A percentile compares a stretch with the other conserved stretches of the same genome.
Conservation (phyloP, 2,329 filamentous ascomycete genomes). For the Colletotrichum echinochloae region DNA sequence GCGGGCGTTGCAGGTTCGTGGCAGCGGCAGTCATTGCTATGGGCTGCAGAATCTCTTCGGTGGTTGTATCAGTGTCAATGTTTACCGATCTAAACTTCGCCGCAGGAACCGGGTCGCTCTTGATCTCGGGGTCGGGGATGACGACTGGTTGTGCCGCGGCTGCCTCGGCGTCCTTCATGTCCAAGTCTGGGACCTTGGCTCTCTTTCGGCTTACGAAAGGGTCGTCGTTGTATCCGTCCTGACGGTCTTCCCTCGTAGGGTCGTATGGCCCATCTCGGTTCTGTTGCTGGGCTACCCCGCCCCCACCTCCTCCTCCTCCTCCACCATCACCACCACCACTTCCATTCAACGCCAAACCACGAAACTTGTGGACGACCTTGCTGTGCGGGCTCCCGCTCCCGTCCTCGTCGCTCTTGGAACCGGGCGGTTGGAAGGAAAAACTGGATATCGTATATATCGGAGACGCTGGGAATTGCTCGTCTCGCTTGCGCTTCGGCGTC, state of each 20-base stretch:
- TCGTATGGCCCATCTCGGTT: slow-evolving; percentile 30
- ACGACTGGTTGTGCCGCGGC: slow-evolving; percentile 38
- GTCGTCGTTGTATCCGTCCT: slow-evolving; percentile 46
- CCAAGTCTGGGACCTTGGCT: slow-evolving; percentile 49
- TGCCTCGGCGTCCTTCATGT: slow-evolving; percentile 47
- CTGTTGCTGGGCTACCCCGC: slow-evolving; percentile 53
- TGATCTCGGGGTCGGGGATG: slow-evolving; percentile 35
- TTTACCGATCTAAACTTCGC: background rate
- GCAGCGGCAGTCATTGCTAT: slow-evolving; percentile 40
- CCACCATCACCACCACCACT: slow-evolving; percentile 45
- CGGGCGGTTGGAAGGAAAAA: slow-evolving; percentile 61
- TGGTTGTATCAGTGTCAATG: background rate
- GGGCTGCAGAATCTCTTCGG: slow-evolving; percentile 19
- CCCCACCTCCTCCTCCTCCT: slow-evolving; percentile 51
- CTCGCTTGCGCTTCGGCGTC: slow-evolving; percentile 62
- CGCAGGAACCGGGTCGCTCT: slow-evolving; percentile 19
- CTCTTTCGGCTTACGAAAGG: slow-evolving; percentile 52
- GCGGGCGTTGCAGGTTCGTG: slow-evolving; percentile 47
- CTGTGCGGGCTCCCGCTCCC: slow-evolving; percentile 66
- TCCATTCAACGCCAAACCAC: slow-evolving; percentile 60
- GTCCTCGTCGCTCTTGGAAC: slow-evolving; percentile 53
- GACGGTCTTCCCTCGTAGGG: slow-evolving; percentile 43
- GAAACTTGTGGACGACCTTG: slow-evolving; percentile 64
- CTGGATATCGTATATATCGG: slow-evolving; percentile 46
- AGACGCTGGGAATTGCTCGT: slow-evolving; percentile 49